Evolutionary conservation across 176 grass and related monocot species (phyloP).

Genomic region (Avena sativa): DNA sequence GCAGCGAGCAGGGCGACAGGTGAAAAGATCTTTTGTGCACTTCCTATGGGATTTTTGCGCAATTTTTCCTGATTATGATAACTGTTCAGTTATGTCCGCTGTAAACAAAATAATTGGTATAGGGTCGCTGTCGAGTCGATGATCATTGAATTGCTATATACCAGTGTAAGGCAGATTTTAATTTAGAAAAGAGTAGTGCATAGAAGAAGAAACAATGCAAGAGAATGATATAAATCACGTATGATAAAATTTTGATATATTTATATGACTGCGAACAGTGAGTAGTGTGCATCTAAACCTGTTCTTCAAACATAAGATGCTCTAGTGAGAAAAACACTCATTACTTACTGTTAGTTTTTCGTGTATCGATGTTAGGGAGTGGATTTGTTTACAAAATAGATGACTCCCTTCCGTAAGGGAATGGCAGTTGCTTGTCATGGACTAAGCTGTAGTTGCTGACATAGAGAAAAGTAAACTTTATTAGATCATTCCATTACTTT

Average conservation of each 20-base stretch:
- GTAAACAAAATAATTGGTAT: neutral
- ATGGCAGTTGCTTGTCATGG: neutral
- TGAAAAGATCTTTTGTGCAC: slow-evolving; percentile 33
- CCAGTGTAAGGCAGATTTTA: neutral
- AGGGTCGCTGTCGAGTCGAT: no score
- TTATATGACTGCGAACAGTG: neutral
- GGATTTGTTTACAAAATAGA: neutral
- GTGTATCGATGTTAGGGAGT: neutral
- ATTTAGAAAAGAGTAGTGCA: neutral
- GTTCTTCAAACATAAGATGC: neutral
- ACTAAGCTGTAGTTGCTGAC: neutral
- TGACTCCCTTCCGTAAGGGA: neutral
- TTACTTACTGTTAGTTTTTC: neutral
- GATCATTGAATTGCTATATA: neutral
- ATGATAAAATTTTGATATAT: neutral
- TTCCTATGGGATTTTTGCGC: neutral
- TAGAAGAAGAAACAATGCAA: neutral
- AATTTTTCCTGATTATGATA: neutral
- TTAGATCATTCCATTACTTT: neutral
- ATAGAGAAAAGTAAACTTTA: neutral
- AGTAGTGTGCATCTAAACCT: neutral
- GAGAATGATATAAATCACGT: neutral
- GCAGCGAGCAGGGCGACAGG: slow-evolving; percentile 73
- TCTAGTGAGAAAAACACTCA: neutral
- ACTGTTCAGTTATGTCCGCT: neutral